These are phyloP conservation scores for Trichopus zeylanicus DNA, from an alignment of 116 monocot species.

Conservation along the genomic window DNA sequence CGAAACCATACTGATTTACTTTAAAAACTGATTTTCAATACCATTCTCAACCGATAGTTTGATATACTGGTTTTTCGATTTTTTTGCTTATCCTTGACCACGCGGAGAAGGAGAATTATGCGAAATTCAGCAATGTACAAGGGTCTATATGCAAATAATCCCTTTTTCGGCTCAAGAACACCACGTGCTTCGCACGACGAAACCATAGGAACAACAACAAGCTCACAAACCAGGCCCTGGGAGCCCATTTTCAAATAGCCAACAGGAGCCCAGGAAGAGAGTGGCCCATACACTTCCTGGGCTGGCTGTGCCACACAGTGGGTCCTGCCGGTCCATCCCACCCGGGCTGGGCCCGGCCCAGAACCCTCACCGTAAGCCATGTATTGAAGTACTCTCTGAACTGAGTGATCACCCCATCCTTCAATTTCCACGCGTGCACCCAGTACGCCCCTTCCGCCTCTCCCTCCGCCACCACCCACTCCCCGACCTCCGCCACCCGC, in stretches of 20 bases:
- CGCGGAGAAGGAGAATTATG: no score
- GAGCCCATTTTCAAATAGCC: conserved; percentile 24
- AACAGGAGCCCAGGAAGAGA: conserved; percentile 21
- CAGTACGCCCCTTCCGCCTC: conserved; percentile 17
- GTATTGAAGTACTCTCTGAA: conserved; percentile 43
- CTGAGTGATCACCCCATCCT: conserved; percentile 29
- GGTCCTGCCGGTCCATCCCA: background rate
- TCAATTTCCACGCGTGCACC: conserved; percentile 43
- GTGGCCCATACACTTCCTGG: background rate
- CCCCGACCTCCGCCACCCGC: conserved; percentile 9
- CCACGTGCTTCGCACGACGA: no score
- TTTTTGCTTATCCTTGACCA: no score
- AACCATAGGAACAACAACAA: no score
- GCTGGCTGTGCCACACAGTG: conserved; percentile 15
- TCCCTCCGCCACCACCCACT: conserved; percentile 36
- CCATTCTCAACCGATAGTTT: no score
- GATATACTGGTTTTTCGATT: no score
- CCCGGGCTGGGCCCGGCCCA: conserved; percentile 1
- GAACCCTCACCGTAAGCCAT: conserved; percentile 14
- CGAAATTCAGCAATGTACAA: no score
- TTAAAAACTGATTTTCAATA: no score
- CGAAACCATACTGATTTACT: no score
- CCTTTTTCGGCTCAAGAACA: no score
- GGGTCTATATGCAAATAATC: no score
- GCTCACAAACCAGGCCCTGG: no score